Conservation (phyloP, 306 rosid genomes). For the Cicer judaicum region DNA sequence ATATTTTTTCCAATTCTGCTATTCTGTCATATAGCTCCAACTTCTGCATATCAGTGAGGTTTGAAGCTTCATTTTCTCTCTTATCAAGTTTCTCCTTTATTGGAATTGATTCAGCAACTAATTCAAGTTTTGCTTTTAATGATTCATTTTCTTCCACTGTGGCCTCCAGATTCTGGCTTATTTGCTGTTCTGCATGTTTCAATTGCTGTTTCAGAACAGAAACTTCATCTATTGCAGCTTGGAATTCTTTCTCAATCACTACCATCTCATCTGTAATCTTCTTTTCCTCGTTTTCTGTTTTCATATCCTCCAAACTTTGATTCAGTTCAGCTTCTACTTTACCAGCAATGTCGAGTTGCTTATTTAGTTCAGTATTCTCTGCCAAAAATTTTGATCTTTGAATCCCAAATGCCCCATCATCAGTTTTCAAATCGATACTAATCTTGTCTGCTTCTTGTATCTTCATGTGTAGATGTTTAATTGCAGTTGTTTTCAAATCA, state of each 20-base stretch:
- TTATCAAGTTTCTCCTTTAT: slow-evolving; percentile 58
- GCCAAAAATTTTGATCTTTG: slow-evolving; percentile 58
- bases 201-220: slow-evolving; percentile 59
- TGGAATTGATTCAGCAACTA: slow-evolving; percentile 53
- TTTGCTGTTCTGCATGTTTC: slow-evolving; percentile 60
- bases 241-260: slow-evolving; percentile 59
- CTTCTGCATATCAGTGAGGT: slow-evolving; percentile 61
- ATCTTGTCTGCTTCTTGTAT: slow-evolving; percentile 65
- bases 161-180: slow-evolving; percentile 53
- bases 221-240: slow-evolving; percentile 53
- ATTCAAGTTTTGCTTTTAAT: slow-evolving; percentile 61
- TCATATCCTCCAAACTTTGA: slow-evolving; percentile 50
- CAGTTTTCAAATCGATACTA: slow-evolving; percentile 60
- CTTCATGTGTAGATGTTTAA: slow-evolving; percentile 56
- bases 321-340: slow-evolving; percentile 61
- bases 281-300: slow-evolving; percentile 61
- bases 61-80: slow-evolving; percentile 59
- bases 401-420: slow-evolving; percentile 58
- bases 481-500: no score
- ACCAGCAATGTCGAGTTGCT: slow-evolving; percentile 55
- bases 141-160: slow-evolving; percentile 68
- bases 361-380: slow-evolving; percentile 62
- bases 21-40: slow-evolving; percentile 40
- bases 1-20: slow-evolving; percentile 45
- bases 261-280: slow-evolving; percentile 54